A percentile compares a stretch with the other conserved stretches of the same genome.
These are phyloP conservation scores for Phytopythium cucurbitacearum DNA, from an alignment of 352 stramenopile species.

Conservation along the genomic window DNA sequence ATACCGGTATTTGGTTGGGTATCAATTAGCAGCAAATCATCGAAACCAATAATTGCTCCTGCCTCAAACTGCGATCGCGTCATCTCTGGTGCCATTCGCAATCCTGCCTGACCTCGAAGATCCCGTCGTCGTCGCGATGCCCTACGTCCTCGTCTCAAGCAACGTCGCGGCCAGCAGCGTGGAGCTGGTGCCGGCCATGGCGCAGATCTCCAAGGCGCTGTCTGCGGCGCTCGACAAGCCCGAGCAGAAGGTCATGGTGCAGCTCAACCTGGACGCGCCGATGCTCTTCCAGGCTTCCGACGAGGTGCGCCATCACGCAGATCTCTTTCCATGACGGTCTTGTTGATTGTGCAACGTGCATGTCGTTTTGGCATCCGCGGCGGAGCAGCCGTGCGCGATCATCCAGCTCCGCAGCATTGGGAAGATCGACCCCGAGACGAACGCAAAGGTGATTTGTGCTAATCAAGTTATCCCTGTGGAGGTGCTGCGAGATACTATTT, in stretches of 20 bases:
- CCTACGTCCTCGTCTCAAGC: slow-evolving; percentile 45
- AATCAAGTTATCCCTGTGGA: background rate
- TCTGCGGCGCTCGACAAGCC: slow-evolving; percentile 39
- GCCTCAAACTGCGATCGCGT: too few species aligned
- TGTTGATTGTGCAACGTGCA: background rate
- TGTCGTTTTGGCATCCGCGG: background rate
- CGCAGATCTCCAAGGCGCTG: slow-evolving; percentile 35
- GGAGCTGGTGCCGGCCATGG: slow-evolving; percentile 22
- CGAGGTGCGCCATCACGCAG: slow-evolving; percentile 20
- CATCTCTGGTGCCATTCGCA: background rate
- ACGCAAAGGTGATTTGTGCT: slow-evolving; percentile 26
- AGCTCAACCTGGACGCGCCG: slow-evolving; percentile 39
- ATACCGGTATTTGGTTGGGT: too few species aligned
- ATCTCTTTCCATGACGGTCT: background rate
- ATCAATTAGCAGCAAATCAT: background rate
- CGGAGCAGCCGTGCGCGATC: slow-evolving; percentile 44
- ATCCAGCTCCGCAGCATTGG: slow-evolving; percentile 48
- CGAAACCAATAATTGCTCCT: background rate
- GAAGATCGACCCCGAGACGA: slow-evolving; percentile 43
- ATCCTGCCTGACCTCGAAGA: background rate
- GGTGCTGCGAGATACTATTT: too few species aligned
- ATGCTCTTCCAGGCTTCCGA: slow-evolving; percentile 52
- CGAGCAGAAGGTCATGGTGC: slow-evolving; percentile 54
- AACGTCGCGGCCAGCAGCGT: slow-evolving; percentile 36
- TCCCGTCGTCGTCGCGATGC: slow-evolving; percentile 17